phyloP scores from a whole-genome alignment of 179 eudicot species.

The Drosera spatulata region DNA sequence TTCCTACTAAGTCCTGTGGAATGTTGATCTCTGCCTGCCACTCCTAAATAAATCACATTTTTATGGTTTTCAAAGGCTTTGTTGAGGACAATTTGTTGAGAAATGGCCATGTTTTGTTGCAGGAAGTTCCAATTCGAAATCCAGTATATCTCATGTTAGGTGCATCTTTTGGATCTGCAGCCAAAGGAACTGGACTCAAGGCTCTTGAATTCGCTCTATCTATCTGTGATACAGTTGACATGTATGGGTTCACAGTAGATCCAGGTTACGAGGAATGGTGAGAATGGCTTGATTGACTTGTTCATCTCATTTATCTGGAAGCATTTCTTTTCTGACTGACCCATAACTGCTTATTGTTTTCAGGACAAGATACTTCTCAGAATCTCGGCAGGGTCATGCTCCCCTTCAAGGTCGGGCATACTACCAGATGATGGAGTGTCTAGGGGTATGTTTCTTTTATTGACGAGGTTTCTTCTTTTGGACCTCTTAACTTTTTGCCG shows the following conservation, averaged over 20 bases:
- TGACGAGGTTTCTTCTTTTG: neutral
- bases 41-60: no score
- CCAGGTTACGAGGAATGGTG: slow-evolving; percentile 99
- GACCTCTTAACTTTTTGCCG: neutral
- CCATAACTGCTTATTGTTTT: slow-evolving; percentile 1
- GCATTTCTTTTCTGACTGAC: no score
- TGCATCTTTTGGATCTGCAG: slow-evolving; percentile 96
- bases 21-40: no score
- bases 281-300: neutral
- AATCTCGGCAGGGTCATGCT: slow-evolving; percentile 95
- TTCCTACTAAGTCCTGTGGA: no score
- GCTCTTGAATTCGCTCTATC: slow-evolving; percentile 98
- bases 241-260: slow-evolving; percentile 98
- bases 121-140: slow-evolving; percentile 89
- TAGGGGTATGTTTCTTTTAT: slow-evolving; percentile 61
- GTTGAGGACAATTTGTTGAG: no score
- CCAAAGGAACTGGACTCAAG: slow-evolving; percentile 99
- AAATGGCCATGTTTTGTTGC: slow-evolving; percentile 10
- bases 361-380: slow-evolving; percentile 99
- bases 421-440: slow-evolving; percentile 99
- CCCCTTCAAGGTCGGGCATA: slow-evolving; percentile 98
- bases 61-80: no score
- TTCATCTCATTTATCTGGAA: neutral
- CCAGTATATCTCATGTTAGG: slow-evolving; percentile 98
- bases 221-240: slow-evolving; percentile 86